Conservation (phyloP, 2,329 filamentous ascomycete genomes). For the Aureobasidium leucospermi region DNA sequence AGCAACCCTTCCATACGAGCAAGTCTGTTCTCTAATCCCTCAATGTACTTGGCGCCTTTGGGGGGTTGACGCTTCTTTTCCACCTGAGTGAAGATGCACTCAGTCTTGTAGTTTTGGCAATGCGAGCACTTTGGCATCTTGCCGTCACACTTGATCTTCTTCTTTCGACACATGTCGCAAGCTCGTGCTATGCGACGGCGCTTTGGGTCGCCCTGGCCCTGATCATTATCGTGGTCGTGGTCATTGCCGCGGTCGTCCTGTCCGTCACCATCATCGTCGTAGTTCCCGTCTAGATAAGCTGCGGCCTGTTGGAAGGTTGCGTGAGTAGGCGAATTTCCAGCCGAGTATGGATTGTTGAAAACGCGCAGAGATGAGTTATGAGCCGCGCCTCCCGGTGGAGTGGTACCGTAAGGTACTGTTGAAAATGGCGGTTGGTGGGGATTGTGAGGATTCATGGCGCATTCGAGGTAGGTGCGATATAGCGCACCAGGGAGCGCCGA, state of each 20-base stretch:
- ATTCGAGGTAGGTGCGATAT: not conserved
- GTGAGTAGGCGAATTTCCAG: not conserved
- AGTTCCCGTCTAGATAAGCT: constrained; percentile 14
- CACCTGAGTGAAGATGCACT: constrained; percentile 94
- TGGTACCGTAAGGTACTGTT: not conserved
- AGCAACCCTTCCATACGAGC: constrained; percentile 93
- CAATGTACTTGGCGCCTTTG: constrained; percentile 97
- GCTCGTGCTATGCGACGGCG: constrained; percentile 81
- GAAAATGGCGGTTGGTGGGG: constrained; percentile 6
- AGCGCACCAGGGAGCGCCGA: not conserved
- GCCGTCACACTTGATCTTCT: constrained; percentile 96
- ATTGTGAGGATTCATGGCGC: constrained; percentile 9
- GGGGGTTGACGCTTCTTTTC: constrained; percentile 98
- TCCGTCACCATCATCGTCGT: constrained; percentile 22
- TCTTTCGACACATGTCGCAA: constrained; percentile 93
- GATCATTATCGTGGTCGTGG: constrained; percentile 21
- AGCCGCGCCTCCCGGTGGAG: constrained; percentile 1
- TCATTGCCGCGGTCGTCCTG: constrained; percentile 41
- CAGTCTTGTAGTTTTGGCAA: constrained; percentile 96
- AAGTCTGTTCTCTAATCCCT: constrained; percentile 87
- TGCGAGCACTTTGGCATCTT: constrained; percentile 92
- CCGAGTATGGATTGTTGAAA: constrained; percentile 10
- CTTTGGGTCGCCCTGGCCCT: constrained; percentile 60
- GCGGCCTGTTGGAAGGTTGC: constrained; percentile 10
- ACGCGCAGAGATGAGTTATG: constrained; percentile 13